Percentiles rank a stretch among this genome's conserved stretches.
Conservation (phyloP, 192 early-diverging fungal species). For the Coemansia javaensis region DNA sequence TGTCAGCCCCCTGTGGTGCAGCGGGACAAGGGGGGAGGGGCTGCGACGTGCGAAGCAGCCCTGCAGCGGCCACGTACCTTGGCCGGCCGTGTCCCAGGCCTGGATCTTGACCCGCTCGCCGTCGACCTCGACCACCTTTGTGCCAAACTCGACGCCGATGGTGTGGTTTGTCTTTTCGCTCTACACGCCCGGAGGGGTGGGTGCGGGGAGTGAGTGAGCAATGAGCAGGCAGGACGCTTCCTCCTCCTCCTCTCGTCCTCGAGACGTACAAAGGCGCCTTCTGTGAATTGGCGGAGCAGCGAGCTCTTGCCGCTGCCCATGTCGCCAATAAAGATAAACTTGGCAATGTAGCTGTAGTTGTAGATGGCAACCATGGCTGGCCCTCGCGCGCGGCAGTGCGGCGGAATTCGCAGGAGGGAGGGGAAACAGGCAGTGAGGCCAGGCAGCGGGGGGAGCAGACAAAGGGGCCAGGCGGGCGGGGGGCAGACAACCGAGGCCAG, state of each 20-base stretch:
- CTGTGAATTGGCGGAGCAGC: constrained; percentile 50
- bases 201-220: too few relatives aligned
- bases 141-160: constrained; percentile 78
- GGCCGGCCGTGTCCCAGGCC: constrained; percentile 75
- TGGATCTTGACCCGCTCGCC: constrained; percentile 67
- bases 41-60: too few relatives aligned
- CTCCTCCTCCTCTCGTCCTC: too few relatives aligned
- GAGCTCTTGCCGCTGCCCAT: constrained; percentile 56
- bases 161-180: constrained; percentile 66
- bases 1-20: too few relatives aligned
- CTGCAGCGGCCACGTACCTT: constrained; percentile 38
- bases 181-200: constrained; percentile 16
- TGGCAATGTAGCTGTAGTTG: constrained; percentile 53
- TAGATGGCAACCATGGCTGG: constrained; percentile 43
- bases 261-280: constrained; percentile 45
- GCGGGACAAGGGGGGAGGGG: too few relatives aligned
- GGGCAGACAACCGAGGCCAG: too few relatives aligned
- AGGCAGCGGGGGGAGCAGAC: too few relatives aligned
- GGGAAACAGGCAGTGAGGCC: background rate
- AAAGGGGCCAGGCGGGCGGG: too few relatives aligned
- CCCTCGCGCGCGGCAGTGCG: background rate
- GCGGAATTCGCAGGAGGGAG: background rate
- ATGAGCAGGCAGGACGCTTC: too few relatives aligned
- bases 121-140: constrained; percentile 62
- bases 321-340: constrained; percentile 54